phyloP scores from a whole-genome alignment of 106 monocot species.

The Allium cepa region DNA sequence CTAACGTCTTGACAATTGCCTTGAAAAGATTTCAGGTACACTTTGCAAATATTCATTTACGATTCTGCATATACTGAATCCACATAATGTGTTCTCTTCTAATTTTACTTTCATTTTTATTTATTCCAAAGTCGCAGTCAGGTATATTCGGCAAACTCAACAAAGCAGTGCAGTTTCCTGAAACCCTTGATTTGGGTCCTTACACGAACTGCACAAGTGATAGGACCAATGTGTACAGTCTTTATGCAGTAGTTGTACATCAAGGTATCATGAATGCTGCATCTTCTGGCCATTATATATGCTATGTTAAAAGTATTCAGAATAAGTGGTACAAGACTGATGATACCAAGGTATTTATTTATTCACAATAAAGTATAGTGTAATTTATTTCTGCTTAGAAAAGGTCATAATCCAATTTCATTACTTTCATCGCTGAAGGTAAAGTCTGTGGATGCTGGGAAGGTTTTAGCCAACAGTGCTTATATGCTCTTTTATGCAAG shows the following conservation, averaged over 20 bases:
- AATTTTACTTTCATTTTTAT: background rate
- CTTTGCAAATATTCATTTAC: background rate
- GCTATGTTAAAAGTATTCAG: constrained; percentile 62
- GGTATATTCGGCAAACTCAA: constrained; percentile 93
- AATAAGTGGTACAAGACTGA: constrained; percentile 83
- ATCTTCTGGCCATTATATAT: constrained; percentile 90
- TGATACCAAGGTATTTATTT: constrained; percentile 62
- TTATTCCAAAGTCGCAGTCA: constrained; percentile 64
- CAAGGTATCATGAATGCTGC: constrained; percentile 72
- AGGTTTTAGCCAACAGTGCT: constrained; percentile 45
- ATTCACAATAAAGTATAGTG: background rate
- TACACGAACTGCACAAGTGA: constrained; percentile 68
- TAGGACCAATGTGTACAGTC: constrained; percentile 56
- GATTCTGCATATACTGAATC: too few species aligned
- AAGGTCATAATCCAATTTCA: background rate
- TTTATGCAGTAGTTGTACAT: constrained; percentile 95
- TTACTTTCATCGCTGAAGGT: constrained; percentile 19
- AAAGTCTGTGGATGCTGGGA: constrained; percentile 49
- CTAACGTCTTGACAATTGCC: constrained; percentile 69
- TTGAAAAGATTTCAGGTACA: constrained; percentile 77
- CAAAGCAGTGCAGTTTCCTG: constrained; percentile 68
- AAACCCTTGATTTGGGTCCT: constrained; percentile 49
- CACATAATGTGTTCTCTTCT: background rate
- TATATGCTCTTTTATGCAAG: constrained; percentile 73
- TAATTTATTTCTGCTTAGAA: background rate